Evolutionary conservation across 2,329 filamentous ascomycete genomes (phyloP), one percentile per base, ranked within the genome.

Genomic region (Penicillium italicum): DNA sequence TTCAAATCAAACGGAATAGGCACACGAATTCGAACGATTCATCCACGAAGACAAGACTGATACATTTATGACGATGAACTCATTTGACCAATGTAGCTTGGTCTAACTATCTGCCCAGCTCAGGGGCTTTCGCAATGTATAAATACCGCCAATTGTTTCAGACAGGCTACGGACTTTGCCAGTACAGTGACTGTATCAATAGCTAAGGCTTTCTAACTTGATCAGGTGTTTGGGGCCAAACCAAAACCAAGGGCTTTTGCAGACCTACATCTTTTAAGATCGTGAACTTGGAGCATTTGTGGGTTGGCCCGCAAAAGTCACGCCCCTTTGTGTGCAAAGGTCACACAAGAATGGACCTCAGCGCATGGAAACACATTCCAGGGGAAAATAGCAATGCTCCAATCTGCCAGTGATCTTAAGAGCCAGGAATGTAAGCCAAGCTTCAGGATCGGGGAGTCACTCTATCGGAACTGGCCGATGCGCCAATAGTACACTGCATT

Each of bases 401-500:
- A 28, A 20, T 30, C 18, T 40, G 5, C 26, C 11, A 12, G 10
- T 24, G 11, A 26, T 28, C 42, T 42, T 26, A 18, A 41, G 18
- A 22, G 26, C 1, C 22, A 43, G 46, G 58, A 64, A 65, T 62
- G 61, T 20, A 52, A 55, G 50, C 47, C 51, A 51, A 52, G 26
- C 51, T 9, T 37, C 22, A 7, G 36, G 11, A 4, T 18, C 12
- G 7, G 50, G 10, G 7, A 36, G 24, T 2, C 42, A 33, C 28
- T 18, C 14, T 6, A n/a, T 8, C 8, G 22, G 33, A 16, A 9
- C 41, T 38, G 5, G 30, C 18, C 2, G 10, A 50, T 33, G 7
- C 24, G 20, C 37, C n/a, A 48, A 50, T 42, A 33, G 5, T 36
- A 22, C 14, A 5, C 16, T 16, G 20, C 24, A 14, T 33, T 28